Conservation (phyloP, 2,329 filamentous ascomycete species). For the Decorospora gaudefroyi region DNA sequence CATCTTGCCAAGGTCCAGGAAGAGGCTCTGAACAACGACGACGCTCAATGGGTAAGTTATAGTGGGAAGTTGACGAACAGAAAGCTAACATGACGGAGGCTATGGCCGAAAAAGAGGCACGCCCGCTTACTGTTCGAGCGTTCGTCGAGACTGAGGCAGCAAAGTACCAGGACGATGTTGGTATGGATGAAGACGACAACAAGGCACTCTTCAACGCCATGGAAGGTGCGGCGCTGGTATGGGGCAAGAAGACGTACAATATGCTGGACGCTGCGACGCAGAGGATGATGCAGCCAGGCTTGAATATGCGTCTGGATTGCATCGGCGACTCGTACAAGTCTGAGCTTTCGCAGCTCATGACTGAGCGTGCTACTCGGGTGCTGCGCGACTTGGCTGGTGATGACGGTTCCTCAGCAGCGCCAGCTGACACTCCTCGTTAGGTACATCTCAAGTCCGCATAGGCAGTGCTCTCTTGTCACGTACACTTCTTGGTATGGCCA, state of each 20-base stretch:
- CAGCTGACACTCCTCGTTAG: not conserved
- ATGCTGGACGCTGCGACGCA: constrained; percentile 5
- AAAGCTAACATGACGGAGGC: constrained; percentile 1
- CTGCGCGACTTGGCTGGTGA: not conserved
- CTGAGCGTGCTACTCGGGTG: constrained; percentile 1
- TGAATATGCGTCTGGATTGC: constrained; percentile 23
- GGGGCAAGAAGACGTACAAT: constrained; percentile 9
- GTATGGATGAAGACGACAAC: constrained; percentile 22
- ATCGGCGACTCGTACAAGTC: constrained; percentile 12
- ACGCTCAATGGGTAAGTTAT: constrained; percentile 4
- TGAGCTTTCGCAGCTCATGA: constrained; percentile 12
- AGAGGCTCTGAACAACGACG: not conserved
- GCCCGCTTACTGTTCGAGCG: constrained; percentile 7
- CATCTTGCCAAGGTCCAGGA: not conserved
- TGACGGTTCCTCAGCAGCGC: not conserved
- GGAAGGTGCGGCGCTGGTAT: constrained; percentile 20
- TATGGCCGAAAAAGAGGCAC: not conserved
- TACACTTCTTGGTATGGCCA: no score
- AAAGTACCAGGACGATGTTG: constrained; percentile 1
- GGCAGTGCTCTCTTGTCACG: no score
- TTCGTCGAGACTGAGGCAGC: constrained; percentile 11
- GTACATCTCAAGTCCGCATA: not conserved
- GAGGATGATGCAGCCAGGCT: constrained; percentile 5
- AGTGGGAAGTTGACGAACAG: not conserved
- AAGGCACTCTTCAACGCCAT: constrained; percentile 11